These are phyloP conservation scores for Anacardium occidentale DNA, from an alignment of 345 rosid genomes.

Conservation along the genomic window DNA sequence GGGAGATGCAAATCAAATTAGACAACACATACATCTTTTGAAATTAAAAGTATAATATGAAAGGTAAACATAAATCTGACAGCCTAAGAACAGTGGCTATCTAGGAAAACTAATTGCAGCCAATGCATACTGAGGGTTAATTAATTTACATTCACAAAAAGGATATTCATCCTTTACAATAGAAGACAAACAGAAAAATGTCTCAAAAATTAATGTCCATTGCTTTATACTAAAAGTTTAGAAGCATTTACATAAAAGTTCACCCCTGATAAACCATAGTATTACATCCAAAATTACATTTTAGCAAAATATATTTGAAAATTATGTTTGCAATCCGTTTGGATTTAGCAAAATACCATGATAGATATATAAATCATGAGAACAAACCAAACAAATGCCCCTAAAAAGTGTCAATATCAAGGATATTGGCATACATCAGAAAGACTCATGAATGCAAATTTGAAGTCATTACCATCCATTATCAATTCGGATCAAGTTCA, in stretches of 20 bases:
- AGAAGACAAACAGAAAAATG: neutral
- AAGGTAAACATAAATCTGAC: neutral
- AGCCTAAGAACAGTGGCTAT: neutral
- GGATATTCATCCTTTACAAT: neutral
- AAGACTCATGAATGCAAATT: constrained; percentile 8
- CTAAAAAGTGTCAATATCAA: neutral
- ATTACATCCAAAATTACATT: neutral
- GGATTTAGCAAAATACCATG: neutral
- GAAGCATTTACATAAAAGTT: neutral
- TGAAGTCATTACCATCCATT: constrained; percentile 55
- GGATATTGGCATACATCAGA: neutral
- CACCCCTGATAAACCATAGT: neutral
- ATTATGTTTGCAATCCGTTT: neutral
- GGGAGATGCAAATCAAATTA: neutral
- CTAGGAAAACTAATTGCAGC: neutral
- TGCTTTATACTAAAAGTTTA: neutral
- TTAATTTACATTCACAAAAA: constrained; percentile 3
- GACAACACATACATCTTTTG: neutral
- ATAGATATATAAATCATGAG: constrained; percentile 4
- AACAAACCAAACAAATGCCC: neutral
- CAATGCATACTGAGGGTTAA: neutral
- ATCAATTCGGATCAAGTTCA: constrained; percentile 73
- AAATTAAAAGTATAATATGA: neutral
- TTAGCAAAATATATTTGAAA: neutral
- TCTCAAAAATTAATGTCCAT: neutral